phyloP scores from a whole-genome alignment of 2,329 filamentous ascomycete genomes.

The Rachicladosporium sp. region DNA sequence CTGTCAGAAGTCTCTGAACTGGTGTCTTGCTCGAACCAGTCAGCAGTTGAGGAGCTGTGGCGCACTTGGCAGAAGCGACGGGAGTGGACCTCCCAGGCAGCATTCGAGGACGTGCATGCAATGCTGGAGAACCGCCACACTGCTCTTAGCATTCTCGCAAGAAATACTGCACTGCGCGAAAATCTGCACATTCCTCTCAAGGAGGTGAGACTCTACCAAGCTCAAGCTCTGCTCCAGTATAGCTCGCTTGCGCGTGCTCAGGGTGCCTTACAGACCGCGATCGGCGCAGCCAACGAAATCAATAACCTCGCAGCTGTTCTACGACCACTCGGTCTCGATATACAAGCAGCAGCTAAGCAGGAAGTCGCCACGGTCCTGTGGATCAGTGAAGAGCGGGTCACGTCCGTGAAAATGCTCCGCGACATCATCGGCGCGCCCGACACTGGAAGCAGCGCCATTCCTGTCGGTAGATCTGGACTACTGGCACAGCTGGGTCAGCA shows the following conservation, averaged over 20 bases:
- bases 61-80: constrained; percentile 50
- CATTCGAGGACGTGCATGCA: constrained; percentile 64
- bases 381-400: constrained; percentile 82
- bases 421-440: constrained; percentile 51
- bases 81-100: constrained; percentile 57
- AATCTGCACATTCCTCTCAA: constrained; percentile 48
- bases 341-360: constrained; percentile 64
- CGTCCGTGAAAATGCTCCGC: constrained; percentile 81
- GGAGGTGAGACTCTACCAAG: constrained; percentile 58
- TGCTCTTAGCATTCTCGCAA: constrained; percentile 65
- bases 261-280: constrained; percentile 69
- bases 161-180: constrained; percentile 51
- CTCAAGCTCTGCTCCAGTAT: constrained; percentile 62
- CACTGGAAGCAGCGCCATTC: constrained; percentile 56
- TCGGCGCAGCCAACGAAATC: constrained; percentile 76
- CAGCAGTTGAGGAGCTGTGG: constrained; percentile 43
- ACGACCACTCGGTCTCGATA: constrained; percentile 55
- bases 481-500: constrained; percentile 81
- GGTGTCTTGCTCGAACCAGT: constrained; percentile 41
- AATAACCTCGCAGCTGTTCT: constrained; percentile 63
- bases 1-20: constrained; percentile 74
- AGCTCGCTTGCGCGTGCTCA: constrained; percentile 68
- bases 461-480: constrained; percentile 63
- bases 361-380: constrained; percentile 85
- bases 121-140: constrained; percentile 76